These are phyloP conservation scores for Leptosphaerulina australis DNA, from an alignment of 2,329 filamentous ascomycete species.

Conservation along the genomic window DNA sequence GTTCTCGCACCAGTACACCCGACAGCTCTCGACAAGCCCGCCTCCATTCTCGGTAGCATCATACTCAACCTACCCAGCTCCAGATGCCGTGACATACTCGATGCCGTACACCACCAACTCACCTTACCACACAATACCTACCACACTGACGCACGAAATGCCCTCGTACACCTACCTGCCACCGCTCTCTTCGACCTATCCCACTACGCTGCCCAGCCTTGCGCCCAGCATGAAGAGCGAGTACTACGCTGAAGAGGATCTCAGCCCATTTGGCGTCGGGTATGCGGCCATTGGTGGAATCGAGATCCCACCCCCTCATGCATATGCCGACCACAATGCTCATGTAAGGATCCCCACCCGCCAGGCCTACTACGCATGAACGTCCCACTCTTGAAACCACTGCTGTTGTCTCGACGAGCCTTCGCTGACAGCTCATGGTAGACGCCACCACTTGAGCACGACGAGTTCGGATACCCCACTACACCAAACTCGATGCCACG, in stretches of 20 bases:
- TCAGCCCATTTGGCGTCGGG: slow-evolving; percentile 70
- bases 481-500: slow-evolving; percentile 76
- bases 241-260: slow-evolving; percentile 62
- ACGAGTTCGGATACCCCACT: slow-evolving; percentile 59
- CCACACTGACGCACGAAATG: slow-evolving; percentile 47
- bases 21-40: slow-evolving; percentile 73
- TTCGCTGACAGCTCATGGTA: slow-evolving; percentile 53
- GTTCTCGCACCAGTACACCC: slow-evolving; percentile 69
- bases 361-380: slow-evolving; percentile 47
- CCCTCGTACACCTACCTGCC: slow-evolving; percentile 63
- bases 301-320: slow-evolving; percentile 65
- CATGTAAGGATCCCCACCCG: slow-evolving; percentile 70
- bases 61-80: slow-evolving; percentile 70
- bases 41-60: slow-evolving; percentile 62
- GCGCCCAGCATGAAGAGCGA: slow-evolving; percentile 69
- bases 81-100: slow-evolving; percentile 68
- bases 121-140: slow-evolving; percentile 48
- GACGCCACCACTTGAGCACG: slow-evolving; percentile 79
- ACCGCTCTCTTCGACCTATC: slow-evolving; percentile 51
- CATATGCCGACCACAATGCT: slow-evolving; percentile 72
- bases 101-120: slow-evolving; percentile 57
- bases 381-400: slow-evolving; percentile 34
- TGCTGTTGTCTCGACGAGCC: slow-evolving; percentile 38
- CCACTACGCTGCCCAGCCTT: slow-evolving; percentile 68
- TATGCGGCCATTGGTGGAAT: slow-evolving; percentile 69